Conservation (phyloP, 192 early-diverging fungal species). For the Coemansia pectinata region DNA sequence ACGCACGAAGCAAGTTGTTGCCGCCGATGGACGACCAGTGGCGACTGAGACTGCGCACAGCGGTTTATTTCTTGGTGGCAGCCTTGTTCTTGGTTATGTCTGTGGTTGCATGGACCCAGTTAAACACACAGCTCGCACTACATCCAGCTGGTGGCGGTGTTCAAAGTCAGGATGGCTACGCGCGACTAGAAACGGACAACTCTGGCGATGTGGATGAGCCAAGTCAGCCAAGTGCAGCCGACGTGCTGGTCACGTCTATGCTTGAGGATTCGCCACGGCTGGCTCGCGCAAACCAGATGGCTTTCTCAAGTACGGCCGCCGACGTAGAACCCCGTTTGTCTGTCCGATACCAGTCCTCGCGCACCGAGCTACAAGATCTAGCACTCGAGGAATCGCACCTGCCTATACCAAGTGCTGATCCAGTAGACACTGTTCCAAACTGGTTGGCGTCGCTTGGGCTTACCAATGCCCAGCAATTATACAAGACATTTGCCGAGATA, state of each 20-base stretch:
- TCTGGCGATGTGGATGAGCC: background rate
- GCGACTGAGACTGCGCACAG: constrained; percentile 25
- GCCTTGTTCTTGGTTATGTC: constrained; percentile 42
- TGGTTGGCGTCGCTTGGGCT: constrained; percentile 33
- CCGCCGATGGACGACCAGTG: background rate
- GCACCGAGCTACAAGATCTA: constrained; percentile 6
- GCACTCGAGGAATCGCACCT: background rate
- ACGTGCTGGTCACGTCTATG: constrained; percentile 11
- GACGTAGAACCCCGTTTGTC: background rate
- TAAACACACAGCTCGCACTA: constrained; percentile 14
- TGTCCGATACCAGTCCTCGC: background rate
- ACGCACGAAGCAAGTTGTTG: background rate
- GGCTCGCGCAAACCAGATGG: constrained; percentile 11
- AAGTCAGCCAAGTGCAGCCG: background rate
- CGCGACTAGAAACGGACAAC: background rate
- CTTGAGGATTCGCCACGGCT: constrained; percentile 31
- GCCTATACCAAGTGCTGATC: background rate
- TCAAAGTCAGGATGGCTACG: background rate
- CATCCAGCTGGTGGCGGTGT: background rate
- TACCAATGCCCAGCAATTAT: constrained; percentile 22
- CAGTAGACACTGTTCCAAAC: background rate
- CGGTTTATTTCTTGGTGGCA: constrained; percentile 30
- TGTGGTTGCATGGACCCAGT: constrained; percentile 29
- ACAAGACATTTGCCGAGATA: constrained; percentile 23
- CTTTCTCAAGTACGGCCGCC: background rate